Percentiles rank a stretch among this genome's conserved stretches.
Evolutionary conservation across 352 stramenopile genomes (phyloP).

Genomic region (Phytopythium kandeliae): DNA sequence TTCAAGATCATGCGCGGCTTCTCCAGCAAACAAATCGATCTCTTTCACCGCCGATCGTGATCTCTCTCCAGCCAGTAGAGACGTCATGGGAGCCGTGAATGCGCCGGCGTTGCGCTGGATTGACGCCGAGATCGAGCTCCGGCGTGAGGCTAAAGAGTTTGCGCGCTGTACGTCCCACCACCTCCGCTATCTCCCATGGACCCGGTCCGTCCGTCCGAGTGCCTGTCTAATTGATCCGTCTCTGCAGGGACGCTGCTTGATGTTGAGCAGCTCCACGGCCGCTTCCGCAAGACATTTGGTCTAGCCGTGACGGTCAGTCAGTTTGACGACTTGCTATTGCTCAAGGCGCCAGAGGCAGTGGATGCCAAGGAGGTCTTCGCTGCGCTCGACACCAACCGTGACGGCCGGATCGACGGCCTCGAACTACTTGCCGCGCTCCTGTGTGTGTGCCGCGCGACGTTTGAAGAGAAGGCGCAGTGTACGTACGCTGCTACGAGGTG

Average conservation of each 20-base stretch:
- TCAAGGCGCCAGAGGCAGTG: slow-evolving; percentile 55
- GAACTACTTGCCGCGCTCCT: slow-evolving; percentile 70
- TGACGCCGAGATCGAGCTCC: slow-evolving; percentile 56
- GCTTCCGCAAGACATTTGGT: slow-evolving; percentile 72
- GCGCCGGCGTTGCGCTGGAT: slow-evolving; percentile 44
- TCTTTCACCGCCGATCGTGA: too few relatives aligned
- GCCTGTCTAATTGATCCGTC: not conserved
- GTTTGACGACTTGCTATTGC: slow-evolving; percentile 64
- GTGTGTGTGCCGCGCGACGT: slow-evolving; percentile 62
- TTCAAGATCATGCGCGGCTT: slow-evolving; percentile 4
- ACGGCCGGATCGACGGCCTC: slow-evolving; percentile 75
- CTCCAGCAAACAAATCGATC: not conserved
- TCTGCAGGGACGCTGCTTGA: slow-evolving; percentile 58
- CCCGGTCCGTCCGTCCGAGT: too few relatives aligned
- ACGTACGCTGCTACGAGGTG: slow-evolving; percentile 5
- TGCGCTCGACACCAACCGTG: slow-evolving; percentile 63
- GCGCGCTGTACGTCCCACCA: slow-evolving; percentile 50
- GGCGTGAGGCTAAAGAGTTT: slow-evolving; percentile 74
- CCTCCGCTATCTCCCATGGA: too few relatives aligned
- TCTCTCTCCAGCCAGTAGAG: too few relatives aligned
- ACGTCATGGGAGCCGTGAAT: slow-evolving; percentile 44
- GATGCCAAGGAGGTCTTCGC: slow-evolving; percentile 65
- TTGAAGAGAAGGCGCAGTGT: slow-evolving; percentile 82
- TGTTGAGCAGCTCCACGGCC: slow-evolving; percentile 46
- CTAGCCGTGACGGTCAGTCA: slow-evolving; percentile 71